phyloP scores from a whole-genome alignment of 768 basidiomycete genomes.

The Tephrocybe sp. region DNA sequence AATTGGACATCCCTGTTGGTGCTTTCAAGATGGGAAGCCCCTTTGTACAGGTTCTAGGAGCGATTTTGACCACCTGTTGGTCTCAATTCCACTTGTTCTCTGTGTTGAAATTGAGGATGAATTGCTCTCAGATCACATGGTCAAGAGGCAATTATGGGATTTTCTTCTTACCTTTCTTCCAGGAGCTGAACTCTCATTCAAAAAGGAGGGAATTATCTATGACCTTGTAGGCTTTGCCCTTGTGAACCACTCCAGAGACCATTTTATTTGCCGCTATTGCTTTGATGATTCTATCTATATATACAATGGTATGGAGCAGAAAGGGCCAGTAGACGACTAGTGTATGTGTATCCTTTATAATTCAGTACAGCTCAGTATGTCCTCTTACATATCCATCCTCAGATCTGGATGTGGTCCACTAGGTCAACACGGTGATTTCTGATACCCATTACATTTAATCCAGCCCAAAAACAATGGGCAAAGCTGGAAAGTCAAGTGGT shows the following conservation, averaged over 20 bases:
- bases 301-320: slow-evolving; percentile 20
- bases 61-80: slow-evolving; percentile 14
- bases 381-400: background rate
- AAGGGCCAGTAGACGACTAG: slow-evolving; percentile 2
- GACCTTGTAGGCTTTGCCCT: slow-evolving; percentile 24
- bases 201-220: slow-evolving; percentile 16
- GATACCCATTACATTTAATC: background rate
- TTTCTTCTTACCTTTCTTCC: slow-evolving; percentile 22
- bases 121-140: background rate
- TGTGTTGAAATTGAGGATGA: slow-evolving; percentile 17
- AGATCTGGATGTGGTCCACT: background rate
- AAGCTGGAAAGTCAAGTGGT: background rate
- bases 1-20: slow-evolving; percentile 17
- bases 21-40: slow-evolving; percentile 14
- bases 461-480: background rate
- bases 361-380: too few species aligned
- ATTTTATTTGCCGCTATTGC: slow-evolving; percentile 25
- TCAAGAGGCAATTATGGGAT: slow-evolving; percentile 15
- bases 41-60: slow-evolving; percentile 17
- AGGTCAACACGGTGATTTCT: background rate
- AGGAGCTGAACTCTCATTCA: slow-evolving; percentile 8
- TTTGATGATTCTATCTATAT: slow-evolving; percentile 18
- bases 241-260: slow-evolving; percentile 10
- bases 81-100: slow-evolving; percentile 21
- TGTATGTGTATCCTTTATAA: background rate